Conservation (phyloP, 2,329 filamentous ascomycete species). For the Cyclaneusma minus region DNA sequence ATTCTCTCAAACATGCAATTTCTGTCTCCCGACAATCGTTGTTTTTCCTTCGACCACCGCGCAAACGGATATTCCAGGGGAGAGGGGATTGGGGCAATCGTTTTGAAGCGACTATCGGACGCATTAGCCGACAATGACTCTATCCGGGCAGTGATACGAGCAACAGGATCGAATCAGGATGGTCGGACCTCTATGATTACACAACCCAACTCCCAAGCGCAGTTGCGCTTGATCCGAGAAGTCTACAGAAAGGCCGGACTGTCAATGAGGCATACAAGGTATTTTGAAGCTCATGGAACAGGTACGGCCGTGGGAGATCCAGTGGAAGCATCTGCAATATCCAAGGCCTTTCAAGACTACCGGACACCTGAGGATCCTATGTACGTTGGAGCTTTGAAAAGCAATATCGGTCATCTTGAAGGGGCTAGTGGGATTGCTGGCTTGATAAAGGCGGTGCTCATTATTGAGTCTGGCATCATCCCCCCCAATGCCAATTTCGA, state of each 20-base stretch:
- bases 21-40: conserved; percentile 15
- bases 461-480: conserved; percentile 9
- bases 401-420: conserved; percentile 9
- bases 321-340: conserved; percentile 14
- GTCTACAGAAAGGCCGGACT: conserved; percentile 17
- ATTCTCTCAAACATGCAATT: conserved; percentile 7
- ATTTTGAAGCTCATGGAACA: conserved; percentile 20
- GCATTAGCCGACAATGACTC: conserved; percentile 23
- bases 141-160: conserved; percentile 24
- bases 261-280: conserved; percentile 5
- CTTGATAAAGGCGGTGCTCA: conserved; percentile 7
- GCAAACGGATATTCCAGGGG: conserved; percentile 27
- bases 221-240: conserved; percentile 18
- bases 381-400: conserved; percentile 5
- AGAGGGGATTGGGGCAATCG: conserved; percentile 23
- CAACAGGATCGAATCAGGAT: conserved; percentile 24
- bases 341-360: conserved; percentile 7
- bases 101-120: conserved; percentile 23
- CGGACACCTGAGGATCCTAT: conserved; percentile 2
- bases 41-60: conserved; percentile 19
- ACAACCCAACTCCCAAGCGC: conserved; percentile 19
- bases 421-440: conserved; percentile 4
- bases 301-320: conserved; percentile 20
- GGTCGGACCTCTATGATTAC: conserved; percentile 26
- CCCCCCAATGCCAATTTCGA: conserved; percentile 15